Evolutionary conservation across 768 basidiomycete species (phyloP).

Genomic region (Asterophora parasitica): DNA sequence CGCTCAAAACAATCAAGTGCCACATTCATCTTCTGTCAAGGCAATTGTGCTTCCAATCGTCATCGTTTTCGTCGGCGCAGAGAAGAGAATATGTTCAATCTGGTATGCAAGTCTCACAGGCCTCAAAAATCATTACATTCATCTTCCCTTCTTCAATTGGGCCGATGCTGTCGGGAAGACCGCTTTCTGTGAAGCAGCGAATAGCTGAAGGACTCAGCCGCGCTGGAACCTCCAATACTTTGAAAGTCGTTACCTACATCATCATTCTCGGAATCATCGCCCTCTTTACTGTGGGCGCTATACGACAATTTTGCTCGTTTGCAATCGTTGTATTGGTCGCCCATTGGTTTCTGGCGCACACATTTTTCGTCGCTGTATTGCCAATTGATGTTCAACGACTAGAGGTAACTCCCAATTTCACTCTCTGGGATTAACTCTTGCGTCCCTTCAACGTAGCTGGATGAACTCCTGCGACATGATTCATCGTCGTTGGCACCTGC

Average conservation of each 20-base stretch:
- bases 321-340: constrained; percentile 92
- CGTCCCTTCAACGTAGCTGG: constrained; percentile 43
- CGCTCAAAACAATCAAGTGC: not conserved
- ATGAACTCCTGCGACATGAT: constrained; percentile 80
- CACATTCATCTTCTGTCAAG: constrained; percentile 29
- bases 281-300: constrained; percentile 69
- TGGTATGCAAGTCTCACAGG: constrained; percentile 47
- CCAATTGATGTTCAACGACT: constrained; percentile 95
- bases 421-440: constrained; percentile 9
- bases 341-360: constrained; percentile 96
- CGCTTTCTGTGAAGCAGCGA: constrained; percentile 84
- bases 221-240: constrained; percentile 87
- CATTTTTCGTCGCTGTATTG: constrained; percentile 91
- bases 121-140: constrained; percentile 16
- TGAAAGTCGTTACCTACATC: constrained; percentile 89
- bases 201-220: constrained; percentile 87
- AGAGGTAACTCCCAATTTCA: constrained; percentile 43
- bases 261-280: constrained; percentile 72
- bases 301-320: constrained; percentile 90
- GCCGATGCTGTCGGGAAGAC: constrained; percentile 84
- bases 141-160: constrained; percentile 33
- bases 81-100: constrained; percentile 97
- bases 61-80: constrained; percentile 91
- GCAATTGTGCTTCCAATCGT: constrained; percentile 90
- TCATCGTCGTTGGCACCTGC: constrained; percentile 45